A percentile compares a stretch with the other conserved stretches of the same genome.
Evolutionary conservation across 495 filamentous ascomycete genomes (phyloP).

Genomic region (Bacidia gigantensis): DNA sequence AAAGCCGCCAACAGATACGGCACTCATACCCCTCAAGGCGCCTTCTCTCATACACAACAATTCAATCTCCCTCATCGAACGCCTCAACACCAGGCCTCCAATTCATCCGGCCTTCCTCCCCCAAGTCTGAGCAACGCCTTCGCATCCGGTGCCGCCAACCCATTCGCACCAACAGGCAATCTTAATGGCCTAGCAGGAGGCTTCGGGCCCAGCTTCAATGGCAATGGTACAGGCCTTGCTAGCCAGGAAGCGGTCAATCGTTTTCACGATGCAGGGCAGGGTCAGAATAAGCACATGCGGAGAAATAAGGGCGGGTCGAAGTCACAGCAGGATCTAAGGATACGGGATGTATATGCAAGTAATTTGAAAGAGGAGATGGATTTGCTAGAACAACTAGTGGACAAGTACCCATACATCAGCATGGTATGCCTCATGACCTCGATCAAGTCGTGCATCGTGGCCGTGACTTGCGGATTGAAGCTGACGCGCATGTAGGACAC

Average conservation of each 20-base stretch:
- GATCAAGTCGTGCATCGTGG: not conserved
- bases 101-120: conserved; percentile 43
- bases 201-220: conserved; percentile 45
- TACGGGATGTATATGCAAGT: conserved; percentile 88
- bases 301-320: conserved; percentile 25
- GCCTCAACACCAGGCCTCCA: conserved; percentile 29
- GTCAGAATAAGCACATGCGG: conserved; percentile 32
- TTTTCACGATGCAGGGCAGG: conserved; percentile 30
- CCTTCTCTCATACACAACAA: conserved; percentile 39
- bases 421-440: conserved; percentile 52
- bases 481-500: conserved; percentile 53
- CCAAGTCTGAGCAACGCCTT: conserved; percentile 47
- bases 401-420: conserved; percentile 85
- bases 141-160: conserved; percentile 44
- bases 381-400: conserved; percentile 60
- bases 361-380: conserved; percentile 88
- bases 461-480: not conserved
- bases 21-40: conserved; percentile 35
- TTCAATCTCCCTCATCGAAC: conserved; percentile 22
- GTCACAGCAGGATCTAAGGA: conserved; percentile 50
- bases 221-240: conserved; percentile 65
- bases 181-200: conserved; percentile 45
- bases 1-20: conserved; percentile 38
- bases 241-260: conserved; percentile 80
- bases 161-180: conserved; percentile 45